Conservation (phyloP, 1,139 yeast genomes). For the Tardiomyces depauwii region DNA sequence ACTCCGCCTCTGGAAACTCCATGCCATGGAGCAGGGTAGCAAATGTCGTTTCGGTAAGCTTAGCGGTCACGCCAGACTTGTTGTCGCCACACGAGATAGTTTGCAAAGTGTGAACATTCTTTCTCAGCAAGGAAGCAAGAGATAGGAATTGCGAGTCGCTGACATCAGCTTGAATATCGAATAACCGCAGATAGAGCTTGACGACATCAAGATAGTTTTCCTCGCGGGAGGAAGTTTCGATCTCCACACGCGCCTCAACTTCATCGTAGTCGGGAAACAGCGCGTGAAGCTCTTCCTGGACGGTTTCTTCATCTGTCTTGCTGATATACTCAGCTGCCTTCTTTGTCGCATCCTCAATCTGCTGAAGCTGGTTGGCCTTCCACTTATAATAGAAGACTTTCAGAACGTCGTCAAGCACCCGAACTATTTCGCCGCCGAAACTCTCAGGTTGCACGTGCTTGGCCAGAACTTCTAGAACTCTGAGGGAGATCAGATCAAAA, state of each 20-base stretch:
- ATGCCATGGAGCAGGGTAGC: neutral
- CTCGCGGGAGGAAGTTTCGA: constrained; percentile 1
- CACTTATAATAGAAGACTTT: constrained; percentile 54
- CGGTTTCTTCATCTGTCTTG: constrained; percentile 40
- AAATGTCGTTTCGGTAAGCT: neutral
- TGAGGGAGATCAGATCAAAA: no score
- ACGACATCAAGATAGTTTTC: constrained; percentile 2
- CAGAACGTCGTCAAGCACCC: constrained; percentile 30
- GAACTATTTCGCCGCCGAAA: constrained; percentile 2
- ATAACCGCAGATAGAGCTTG: neutral
- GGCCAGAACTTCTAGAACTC: no score
- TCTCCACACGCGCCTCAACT: constrained; percentile 4
- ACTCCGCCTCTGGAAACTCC: neutral
- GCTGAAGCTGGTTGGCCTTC: constrained; percentile 42
- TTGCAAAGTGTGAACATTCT: neutral
- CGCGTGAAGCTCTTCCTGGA: constrained; percentile 59
- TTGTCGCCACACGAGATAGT: neutral
- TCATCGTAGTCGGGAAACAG: constrained; percentile 88
- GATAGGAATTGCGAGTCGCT: neutral
- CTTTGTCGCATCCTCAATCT: constrained; percentile 53
- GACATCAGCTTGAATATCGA: neutral
- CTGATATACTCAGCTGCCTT: constrained; percentile 51
- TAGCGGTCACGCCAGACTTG: neutral
- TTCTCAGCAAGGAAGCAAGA: neutral
- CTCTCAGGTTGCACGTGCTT: neutral